A percentile compares a stretch with the other conserved stretches of the same genome.
phyloP scores from a whole-genome alignment of 371 early-diverging fungal species.

The Mucor circinelloides region DNA sequence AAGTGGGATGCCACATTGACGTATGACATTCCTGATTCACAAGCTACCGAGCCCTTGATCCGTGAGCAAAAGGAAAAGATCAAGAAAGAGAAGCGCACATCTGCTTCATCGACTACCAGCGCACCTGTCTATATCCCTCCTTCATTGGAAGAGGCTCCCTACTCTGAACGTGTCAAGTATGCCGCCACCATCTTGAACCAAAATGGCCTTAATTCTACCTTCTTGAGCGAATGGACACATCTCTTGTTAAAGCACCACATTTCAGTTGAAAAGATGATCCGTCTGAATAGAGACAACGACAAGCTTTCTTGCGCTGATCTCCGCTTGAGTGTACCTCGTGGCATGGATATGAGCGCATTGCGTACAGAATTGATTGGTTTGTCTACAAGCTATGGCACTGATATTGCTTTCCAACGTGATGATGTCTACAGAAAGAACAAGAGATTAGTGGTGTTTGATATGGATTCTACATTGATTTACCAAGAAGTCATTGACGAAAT shows the following conservation, averaged over 20 bases:
- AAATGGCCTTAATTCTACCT: constrained; percentile 69
- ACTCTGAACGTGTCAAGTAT: constrained; percentile 76
- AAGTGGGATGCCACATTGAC: constrained; percentile 82
- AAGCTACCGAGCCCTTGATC: constrained; percentile 58
- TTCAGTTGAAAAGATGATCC: constrained; percentile 79
- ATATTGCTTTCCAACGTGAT: constrained; percentile 87
- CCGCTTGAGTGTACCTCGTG: constrained; percentile 73
- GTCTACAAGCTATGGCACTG: constrained; percentile 70
- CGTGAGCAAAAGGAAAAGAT: constrained; percentile 19
- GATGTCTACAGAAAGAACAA: constrained; percentile 89
- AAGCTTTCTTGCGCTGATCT: constrained; percentile 79
- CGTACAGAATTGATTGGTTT: constrained; percentile 73
- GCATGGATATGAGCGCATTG: constrained; percentile 61
- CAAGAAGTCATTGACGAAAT: constrained; percentile 99
- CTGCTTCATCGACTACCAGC: neutral
- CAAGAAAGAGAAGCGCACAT: constrained; percentile 43
- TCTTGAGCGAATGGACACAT: constrained; percentile 75
- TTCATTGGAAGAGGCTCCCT: constrained; percentile 83
- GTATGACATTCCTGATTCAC: constrained; percentile 79
- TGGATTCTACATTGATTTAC: constrained; percentile 97
- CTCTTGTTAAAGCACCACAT: constrained; percentile 71
- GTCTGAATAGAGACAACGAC: constrained; percentile 62
- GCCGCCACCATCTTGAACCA: constrained; percentile 84
- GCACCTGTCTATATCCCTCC: constrained; percentile 42
- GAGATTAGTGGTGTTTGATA: constrained; percentile 96